Conservation (phyloP, 108 stramenopile species). For the Mayamaea pseudoterrestris region DNA sequence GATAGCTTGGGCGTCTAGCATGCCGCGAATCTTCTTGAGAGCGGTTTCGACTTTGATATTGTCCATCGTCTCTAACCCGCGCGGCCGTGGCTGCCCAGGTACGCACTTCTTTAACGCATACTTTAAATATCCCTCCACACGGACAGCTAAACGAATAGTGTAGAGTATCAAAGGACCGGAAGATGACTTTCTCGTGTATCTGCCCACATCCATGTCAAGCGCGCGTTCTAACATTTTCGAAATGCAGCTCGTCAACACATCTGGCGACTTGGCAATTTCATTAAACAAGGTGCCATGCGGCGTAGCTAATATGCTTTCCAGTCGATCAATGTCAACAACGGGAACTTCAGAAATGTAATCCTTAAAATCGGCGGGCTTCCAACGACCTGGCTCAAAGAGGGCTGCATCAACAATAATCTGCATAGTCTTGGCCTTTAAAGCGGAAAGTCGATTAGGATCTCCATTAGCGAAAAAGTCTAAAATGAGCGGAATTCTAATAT, state of each 20-base stretch:
- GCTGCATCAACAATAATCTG: conserved; percentile 92
- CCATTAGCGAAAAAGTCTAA: conserved; percentile 94
- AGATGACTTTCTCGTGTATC: conserved; percentile 64
- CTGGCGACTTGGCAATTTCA: conserved; percentile 89
- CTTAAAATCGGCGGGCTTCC: conserved; percentile 72
- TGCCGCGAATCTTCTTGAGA: conserved; percentile 62
- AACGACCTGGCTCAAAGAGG: conserved; percentile 90
- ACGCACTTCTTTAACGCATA: conserved; percentile 78
- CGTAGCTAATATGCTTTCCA: conserved; percentile 72
- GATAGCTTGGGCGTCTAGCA: conserved; percentile 78
- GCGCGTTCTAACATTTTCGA: conserved; percentile 87
- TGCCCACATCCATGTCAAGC: conserved; percentile 90
- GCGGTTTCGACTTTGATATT: conserved; percentile 63
- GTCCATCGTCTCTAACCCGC: conserved; percentile 77
- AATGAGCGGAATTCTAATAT: conserved; percentile 92
- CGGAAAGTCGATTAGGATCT: conserved; percentile 78
- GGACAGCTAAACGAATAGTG: conserved; percentile 85
- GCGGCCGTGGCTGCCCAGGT: conserved; percentile 62
- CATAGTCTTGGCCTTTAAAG: conserved; percentile 75
- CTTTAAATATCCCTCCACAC: conserved; percentile 86
- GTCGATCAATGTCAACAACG: conserved; percentile 54
- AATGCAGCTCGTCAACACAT: conserved; percentile 70
- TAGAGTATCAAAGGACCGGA: conserved; percentile 93
- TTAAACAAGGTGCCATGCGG: conserved; percentile 90
- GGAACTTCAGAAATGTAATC: conserved; percentile 72